Percentiles rank a stretch among this genome's conserved stretches.
phyloP scores from a whole-genome alignment of 164 flowering plant genomes.

The Piper longum region DNA sequence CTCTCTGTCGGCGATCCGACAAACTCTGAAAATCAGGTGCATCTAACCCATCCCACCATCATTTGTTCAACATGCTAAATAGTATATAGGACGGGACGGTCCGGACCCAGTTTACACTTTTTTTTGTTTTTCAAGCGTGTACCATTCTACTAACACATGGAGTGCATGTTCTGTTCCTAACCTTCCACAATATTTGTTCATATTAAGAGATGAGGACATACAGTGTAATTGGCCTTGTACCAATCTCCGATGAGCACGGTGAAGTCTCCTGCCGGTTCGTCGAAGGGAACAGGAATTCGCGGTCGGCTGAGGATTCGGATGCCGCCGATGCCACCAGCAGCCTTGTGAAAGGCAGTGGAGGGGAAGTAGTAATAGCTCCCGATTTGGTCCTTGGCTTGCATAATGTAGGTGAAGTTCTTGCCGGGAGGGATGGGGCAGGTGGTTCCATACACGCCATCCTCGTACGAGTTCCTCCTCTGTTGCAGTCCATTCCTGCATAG shows the following conservation, averaged over 20 bases:
- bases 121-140: too few species aligned
- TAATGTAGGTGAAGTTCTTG: constrained; percentile 54
- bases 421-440: constrained; percentile 89
- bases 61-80: too few species aligned
- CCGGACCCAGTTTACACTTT: too few species aligned
- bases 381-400: constrained; percentile 83
- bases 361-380: constrained; percentile 83
- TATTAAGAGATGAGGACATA: constrained; percentile 6
- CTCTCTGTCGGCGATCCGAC: background rate
- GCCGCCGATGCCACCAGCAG: constrained; percentile 76
- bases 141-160: too few species aligned
- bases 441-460: constrained; percentile 80
- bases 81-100: too few species aligned
- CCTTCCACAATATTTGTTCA: too few species aligned
- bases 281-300: constrained; percentile 43
- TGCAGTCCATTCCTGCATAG: constrained; percentile 63
- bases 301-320: constrained; percentile 61
- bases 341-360: constrained; percentile 66
- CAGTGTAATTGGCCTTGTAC: constrained; percentile 46
- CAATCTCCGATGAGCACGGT: constrained; percentile 77
- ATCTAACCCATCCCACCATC: background rate
- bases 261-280: constrained; percentile 50
- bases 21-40: background rate
- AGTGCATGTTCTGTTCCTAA: too few species aligned
- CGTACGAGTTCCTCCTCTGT: constrained; percentile 63